Conservation (phyloP, 768 basidiomycete genomes). For the Antrodiella citrinella region DNA sequence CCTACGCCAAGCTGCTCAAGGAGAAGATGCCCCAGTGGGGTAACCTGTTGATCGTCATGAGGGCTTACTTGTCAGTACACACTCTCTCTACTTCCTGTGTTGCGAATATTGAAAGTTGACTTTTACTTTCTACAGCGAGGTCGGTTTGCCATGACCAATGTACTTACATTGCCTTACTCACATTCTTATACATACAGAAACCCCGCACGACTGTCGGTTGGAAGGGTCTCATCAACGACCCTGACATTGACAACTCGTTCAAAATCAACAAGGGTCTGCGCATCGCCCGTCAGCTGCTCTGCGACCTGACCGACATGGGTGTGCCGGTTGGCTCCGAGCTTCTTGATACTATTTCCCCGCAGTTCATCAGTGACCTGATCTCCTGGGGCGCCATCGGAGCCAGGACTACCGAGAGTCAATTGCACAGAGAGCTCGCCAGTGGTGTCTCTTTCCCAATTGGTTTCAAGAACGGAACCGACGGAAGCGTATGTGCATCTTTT, state of each 20-base stretch:
- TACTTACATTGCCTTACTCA: background rate
- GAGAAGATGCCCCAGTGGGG: conserved; percentile 56
- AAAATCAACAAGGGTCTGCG: conserved; percentile 95
- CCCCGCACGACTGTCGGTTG: conserved; percentile 96
- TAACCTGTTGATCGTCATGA: conserved; percentile 89
- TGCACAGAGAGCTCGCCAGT: conserved; percentile 93
- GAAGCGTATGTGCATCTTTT: conserved; percentile 33
- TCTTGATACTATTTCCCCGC: conserved; percentile 78
- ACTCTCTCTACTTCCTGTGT: conserved; percentile 4
- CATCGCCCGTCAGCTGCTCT: conserved; percentile 79
- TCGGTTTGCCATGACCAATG: too few species aligned
- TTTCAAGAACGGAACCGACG: conserved; percentile 99
- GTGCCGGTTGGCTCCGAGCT: conserved; percentile 93
- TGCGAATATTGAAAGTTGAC: conserved; percentile 1
- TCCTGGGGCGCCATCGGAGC: conserved; percentile 98
- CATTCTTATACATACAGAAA: conserved; percentile 46
- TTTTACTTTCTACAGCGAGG: conserved; percentile 26
- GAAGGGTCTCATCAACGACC: conserved; percentile 95
- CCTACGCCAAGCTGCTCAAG: conserved; percentile 71
- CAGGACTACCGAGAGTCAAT: conserved; percentile 93
- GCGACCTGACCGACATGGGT: conserved; percentile 83
- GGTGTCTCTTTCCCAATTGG: conserved; percentile 97
- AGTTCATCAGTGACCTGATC: conserved; percentile 75
- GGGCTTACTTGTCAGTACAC: conserved; percentile 86
- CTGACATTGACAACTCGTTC: conserved; percentile 92